These are phyloP conservation scores for Elsinoe arachidis DNA, from an alignment of 2,329 filamentous ascomycete species.

Conservation along the genomic window DNA sequence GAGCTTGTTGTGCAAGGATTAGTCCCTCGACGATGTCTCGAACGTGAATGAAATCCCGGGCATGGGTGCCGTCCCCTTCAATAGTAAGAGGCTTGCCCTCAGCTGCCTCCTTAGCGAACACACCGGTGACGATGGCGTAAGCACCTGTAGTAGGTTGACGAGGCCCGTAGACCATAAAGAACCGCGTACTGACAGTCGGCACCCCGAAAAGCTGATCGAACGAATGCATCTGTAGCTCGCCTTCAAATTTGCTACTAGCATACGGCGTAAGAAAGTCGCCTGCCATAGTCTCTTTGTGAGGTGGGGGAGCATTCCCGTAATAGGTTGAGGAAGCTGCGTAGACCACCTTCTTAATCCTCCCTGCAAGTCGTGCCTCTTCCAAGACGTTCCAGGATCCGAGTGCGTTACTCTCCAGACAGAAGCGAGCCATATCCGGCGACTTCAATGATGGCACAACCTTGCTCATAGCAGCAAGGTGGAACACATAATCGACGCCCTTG, in stretches of 20 bases:
- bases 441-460: neutral
- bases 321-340: neutral
- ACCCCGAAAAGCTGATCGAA: neutral
- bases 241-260: neutral
- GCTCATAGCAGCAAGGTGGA: neutral
- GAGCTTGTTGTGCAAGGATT: neutral
- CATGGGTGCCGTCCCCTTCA: neutral
- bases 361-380: neutral
- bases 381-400: neutral
- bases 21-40: neutral
- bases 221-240: neutral
- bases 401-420: neutral
- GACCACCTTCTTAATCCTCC: neutral
- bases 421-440: neutral
- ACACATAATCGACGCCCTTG: neutral
- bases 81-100: constrained; percentile 1
- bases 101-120: neutral
- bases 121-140: neutral
- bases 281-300: neutral
- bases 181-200: neutral
- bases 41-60: neutral
- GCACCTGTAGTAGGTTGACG: neutral
- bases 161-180: neutral
- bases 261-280: neutral
- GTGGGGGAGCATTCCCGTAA: neutral